Base-by-base conservation (phyloP, 495 filamentous ascomycete species). In the Daldinia childiae region DNA sequence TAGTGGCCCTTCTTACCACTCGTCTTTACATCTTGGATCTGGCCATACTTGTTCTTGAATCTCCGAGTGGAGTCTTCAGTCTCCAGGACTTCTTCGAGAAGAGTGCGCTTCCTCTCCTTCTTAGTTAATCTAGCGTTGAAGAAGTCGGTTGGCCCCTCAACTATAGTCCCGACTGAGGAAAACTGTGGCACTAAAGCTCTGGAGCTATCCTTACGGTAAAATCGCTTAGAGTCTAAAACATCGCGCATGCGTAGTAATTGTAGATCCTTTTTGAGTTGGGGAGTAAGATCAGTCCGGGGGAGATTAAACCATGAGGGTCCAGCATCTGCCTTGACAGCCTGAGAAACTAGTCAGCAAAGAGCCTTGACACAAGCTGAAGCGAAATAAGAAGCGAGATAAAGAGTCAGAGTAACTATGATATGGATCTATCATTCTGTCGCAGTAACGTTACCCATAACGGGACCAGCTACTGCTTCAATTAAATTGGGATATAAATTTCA, bases 321-420 rank as follows among this genome's bases (percentile, higher is more conserved):
- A 81, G 82, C 80, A 58, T 81, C 80, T 41, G 81, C 76, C 72
- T 84, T 82, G 52, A 78, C 74, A 64, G 69, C 77, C 82, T 86
- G 24, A n/a, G 60, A 43, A 34, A 17, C 17, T 58, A 50, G 68
- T 76, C 59, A 73, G 76, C 52, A 50, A 52, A 36, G 51, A 73
- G 58, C 32, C 50, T 66, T 62, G 27, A 56, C 64, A 57, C 12
- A 64, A 68, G 68, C 65, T 50, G 27, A 62, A 19, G 19, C 21
- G 1, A 54, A 24, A 19, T 8, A 62, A 69, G 64, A 74, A 62
- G 34, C 52, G 43, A 57, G 54, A 54, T 34, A 45, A 81, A 84
- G 36, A 84, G 82, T 98, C 95, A 97, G 94, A 94, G 95, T 99
- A 99, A 99, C 95, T 99, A 97, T 98, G 93, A 93, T 71, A 71